These are phyloP conservation scores for Aspergillus fischeri DNA, from an alignment of 2,329 filamentous ascomycete genomes.

Conservation along the genomic window DNA sequence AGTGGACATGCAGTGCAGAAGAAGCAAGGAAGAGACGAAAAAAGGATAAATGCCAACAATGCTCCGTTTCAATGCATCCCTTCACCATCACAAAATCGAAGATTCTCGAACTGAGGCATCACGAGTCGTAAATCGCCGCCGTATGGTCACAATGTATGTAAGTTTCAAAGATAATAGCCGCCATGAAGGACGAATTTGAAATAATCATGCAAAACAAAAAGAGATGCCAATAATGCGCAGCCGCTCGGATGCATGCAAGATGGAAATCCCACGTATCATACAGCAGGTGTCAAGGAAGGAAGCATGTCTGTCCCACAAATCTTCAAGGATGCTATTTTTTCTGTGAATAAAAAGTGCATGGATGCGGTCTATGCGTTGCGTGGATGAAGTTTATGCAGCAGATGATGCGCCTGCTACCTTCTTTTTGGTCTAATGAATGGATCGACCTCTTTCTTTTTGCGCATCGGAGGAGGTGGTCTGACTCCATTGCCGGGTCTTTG, in stretches of 20 bases:
- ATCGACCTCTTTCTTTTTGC: slow-evolving; percentile 38
- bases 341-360: background rate
- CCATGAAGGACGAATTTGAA: background rate
- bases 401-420: slow-evolving; percentile 11
- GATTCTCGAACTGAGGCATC: background rate
- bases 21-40: background rate
- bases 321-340: background rate
- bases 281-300: background rate
- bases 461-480: slow-evolving; percentile 29
- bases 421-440: slow-evolving; percentile 41
- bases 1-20: background rate
- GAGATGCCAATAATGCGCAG: background rate
- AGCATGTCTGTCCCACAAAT: background rate
- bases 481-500: slow-evolving; percentile 16
- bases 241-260: background rate
- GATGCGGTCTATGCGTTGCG: background rate
- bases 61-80: background rate
- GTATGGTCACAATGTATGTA: background rate
- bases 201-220: background rate
- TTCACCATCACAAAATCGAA: background rate
- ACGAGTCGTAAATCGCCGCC: background rate
- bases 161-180: background rate
- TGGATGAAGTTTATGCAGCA: background rate
- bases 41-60: background rate
- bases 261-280: background rate